phyloP scores from a whole-genome alignment of 2,329 filamentous ascomycete genomes.

The Penicillium sp. region DNA sequence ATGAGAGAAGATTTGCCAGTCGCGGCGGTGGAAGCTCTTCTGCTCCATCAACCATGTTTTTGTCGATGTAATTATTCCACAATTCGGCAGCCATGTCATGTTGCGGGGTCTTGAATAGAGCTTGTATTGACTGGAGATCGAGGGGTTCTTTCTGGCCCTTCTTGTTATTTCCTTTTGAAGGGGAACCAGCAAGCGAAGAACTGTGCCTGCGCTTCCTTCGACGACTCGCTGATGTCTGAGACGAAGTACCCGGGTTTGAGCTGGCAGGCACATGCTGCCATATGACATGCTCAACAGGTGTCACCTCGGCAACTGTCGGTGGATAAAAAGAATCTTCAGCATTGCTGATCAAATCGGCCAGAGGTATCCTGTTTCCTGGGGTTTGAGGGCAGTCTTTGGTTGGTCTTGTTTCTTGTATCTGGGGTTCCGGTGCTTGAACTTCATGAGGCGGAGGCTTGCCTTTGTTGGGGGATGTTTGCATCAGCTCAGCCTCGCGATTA shows the following conservation, averaged over 20 bases:
- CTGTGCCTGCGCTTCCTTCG: constrained; percentile 67
- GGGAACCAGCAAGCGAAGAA: constrained; percentile 69
- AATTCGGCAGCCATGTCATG: constrained; percentile 70
- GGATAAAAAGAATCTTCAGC: constrained; percentile 54
- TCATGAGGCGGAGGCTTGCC: constrained; percentile 18
- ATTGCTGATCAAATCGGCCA: constrained; percentile 60
- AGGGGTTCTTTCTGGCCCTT: constrained; percentile 44
- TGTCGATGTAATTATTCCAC: constrained; percentile 69
- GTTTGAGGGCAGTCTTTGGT: constrained; percentile 52
- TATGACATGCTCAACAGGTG: constrained; percentile 59
- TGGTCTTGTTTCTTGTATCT: constrained; percentile 27
- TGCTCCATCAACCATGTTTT: constrained; percentile 45
- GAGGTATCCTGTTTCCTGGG: constrained; percentile 55
- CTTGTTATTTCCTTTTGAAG: constrained; percentile 46
- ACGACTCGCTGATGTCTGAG: constrained; percentile 45
- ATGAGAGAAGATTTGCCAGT: constrained; percentile 63
- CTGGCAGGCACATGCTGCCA: constrained; percentile 53
- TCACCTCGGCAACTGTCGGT: constrained; percentile 47
- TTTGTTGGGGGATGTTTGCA: constrained; percentile 19
- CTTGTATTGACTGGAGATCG: constrained; percentile 57
- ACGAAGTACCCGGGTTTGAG: constrained; percentile 44
- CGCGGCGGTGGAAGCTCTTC: constrained; percentile 53
- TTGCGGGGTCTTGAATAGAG: constrained; percentile 62
- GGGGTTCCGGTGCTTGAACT: constrained; percentile 14
- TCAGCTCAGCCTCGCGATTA: constrained; percentile 32